Percentiles rank a stretch among this genome's conserved stretches.
Evolutionary conservation across 495 filamentous ascomycete genomes (phyloP).

Genomic region (Neurospora sublineolata): DNA sequence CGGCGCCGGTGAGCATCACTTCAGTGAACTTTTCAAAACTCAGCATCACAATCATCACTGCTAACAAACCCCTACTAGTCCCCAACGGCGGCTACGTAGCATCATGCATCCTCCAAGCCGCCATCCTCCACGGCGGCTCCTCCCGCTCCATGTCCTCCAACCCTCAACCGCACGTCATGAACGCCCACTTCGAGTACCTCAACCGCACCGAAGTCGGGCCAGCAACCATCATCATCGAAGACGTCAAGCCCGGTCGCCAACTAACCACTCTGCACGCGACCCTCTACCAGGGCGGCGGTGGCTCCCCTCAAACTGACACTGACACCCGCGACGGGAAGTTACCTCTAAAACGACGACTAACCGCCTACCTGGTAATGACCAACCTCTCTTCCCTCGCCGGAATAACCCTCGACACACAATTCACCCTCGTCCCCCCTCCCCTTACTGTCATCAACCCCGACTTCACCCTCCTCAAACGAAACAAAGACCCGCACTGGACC

Average conservation of each 20-base stretch:
- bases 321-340: conserved; percentile 6
- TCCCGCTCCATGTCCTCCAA: conserved; percentile 40
- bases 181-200: conserved; percentile 65
- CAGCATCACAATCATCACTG: neutral
- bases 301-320: neutral
- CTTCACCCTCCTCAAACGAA: conserved; percentile 26
- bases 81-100: conserved; percentile 77
- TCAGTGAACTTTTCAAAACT: no score
- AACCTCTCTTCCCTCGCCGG: conserved; percentile 50
- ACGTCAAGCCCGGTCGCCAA: conserved; percentile 60
- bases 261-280: conserved; percentile 60
- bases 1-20: conserved; percentile 41
- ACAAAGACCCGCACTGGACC: conserved; percentile 35
- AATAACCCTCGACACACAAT: conserved; percentile 42
- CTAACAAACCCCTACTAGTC: conserved; percentile 35
- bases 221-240: conserved; percentile 51
- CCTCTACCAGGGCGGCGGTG: conserved; percentile 33
- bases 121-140: conserved; percentile 51
- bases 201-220: conserved; percentile 54
- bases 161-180: conserved; percentile 50
- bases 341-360: conserved; percentile 15
- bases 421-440: conserved; percentile 28
- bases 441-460: conserved; percentile 28
- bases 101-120: conserved; percentile 47
- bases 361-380: conserved; percentile 58